phyloP scores from a whole-genome alignment of 768 basidiomycete genomes.

The Amylocystis lapponica region DNA sequence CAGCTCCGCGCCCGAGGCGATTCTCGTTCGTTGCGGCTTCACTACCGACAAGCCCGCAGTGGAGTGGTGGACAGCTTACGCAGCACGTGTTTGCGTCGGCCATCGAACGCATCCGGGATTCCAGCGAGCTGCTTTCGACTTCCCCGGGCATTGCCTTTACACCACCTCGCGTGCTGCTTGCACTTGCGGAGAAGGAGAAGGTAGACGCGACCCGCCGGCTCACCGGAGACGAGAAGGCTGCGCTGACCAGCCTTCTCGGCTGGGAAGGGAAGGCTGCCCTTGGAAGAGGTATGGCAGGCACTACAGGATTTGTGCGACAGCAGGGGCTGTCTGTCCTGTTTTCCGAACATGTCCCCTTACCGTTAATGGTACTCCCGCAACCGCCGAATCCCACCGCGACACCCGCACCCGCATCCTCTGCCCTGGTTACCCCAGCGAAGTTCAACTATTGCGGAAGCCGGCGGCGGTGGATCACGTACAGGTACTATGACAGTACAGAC shows the following conservation, averaged over 20 bases:
- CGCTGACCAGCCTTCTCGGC: conserved; percentile 48
- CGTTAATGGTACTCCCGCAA: conserved; percentile 6
- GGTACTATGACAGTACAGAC: conserved; percentile 30
- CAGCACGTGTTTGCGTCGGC: too few species aligned
- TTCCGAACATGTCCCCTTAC: conserved; percentile 31
- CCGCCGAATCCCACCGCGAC: conserved; percentile 13
- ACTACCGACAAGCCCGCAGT: too few species aligned
- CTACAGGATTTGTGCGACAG: conserved; percentile 48
- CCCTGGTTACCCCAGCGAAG: conserved; percentile 10
- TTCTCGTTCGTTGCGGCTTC: conserved; percentile 10
- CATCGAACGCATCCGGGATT: conserved; percentile 36
- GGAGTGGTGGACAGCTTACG: too few species aligned
- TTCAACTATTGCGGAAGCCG: conserved; percentile 40
- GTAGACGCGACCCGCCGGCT: conserved; percentile 33
- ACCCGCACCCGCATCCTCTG: conserved; percentile 8
- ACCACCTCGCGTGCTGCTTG: conserved; percentile 42
- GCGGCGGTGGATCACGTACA: conserved; percentile 41
- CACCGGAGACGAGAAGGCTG: conserved; percentile 52
- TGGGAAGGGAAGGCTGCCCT: conserved; percentile 46
- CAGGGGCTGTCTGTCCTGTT: conserved; percentile 51
- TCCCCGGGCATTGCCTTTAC: conserved; percentile 44
- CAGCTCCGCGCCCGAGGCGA: conserved; percentile 9
- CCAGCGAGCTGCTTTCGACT: conserved; percentile 41
- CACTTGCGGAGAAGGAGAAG: conserved; percentile 47
- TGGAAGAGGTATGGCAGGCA: conserved; percentile 41